A percentile compares a stretch with the other conserved stretches of the same genome.
phyloP scores from a whole-genome alignment of 306 rosid genomes.

The Fagus crenata region DNA sequence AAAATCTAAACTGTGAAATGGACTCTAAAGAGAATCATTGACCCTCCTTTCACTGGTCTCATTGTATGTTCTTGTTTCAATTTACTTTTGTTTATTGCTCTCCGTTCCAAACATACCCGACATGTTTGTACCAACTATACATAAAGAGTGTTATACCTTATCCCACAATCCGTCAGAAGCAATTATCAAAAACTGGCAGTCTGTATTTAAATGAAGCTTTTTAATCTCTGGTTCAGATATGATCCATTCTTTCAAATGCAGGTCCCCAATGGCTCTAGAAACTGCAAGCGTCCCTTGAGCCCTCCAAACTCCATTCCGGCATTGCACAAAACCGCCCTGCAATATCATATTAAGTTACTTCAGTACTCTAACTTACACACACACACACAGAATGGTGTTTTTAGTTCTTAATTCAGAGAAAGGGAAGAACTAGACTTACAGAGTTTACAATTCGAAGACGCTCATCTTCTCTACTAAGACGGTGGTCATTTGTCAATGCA shows the following conservation, averaged over 20 bases:
- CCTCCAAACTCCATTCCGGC: constrained; percentile 46
- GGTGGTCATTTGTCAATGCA: constrained; percentile 37
- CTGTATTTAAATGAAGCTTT: constrained; percentile 33
- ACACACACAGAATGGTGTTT: too few relatives aligned
- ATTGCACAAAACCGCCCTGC: constrained; percentile 49
- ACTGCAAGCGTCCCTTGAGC: constrained; percentile 44
- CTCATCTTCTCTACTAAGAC: constrained; percentile 38
- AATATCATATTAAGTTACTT: neutral
- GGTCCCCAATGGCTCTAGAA: constrained; percentile 45
- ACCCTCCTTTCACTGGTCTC: too few relatives aligned
- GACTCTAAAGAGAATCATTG: too few relatives aligned
- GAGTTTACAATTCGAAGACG: constrained; percentile 41
- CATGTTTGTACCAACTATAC: too few relatives aligned
- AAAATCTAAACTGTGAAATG: too few relatives aligned
- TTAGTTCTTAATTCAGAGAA: neutral
- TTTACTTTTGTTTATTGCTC: too few relatives aligned
- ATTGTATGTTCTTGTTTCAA: too few relatives aligned
- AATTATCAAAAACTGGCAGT: constrained; percentile 39
- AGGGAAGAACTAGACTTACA: constrained; percentile 11
- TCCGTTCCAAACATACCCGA: too few relatives aligned
- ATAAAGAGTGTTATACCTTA: constrained; percentile 13
- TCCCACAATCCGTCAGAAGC: constrained; percentile 55
- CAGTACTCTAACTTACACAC: neutral
- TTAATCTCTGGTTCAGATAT: constrained; percentile 40
- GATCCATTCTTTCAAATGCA: constrained; percentile 44